These are phyloP conservation scores for Thinopyrum elongatum DNA, from an alignment of 176 grass and related monocot genomes.

Conservation along the genomic window DNA sequence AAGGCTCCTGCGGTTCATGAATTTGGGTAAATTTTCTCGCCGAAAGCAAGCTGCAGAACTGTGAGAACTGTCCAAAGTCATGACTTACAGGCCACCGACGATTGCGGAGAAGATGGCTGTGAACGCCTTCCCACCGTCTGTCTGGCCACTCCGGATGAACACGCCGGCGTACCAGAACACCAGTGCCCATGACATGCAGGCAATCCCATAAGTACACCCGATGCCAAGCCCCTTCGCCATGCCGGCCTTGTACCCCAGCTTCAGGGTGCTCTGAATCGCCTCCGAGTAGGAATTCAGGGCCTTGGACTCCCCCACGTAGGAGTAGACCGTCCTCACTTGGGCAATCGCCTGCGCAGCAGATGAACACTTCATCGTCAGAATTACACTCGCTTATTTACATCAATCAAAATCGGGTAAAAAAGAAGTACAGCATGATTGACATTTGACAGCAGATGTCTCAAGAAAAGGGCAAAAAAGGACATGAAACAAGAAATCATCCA, in stretches of 20 bases:
- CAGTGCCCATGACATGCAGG: slow-evolving; percentile 91
- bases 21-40: background rate
- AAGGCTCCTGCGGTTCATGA: slow-evolving; percentile 56
- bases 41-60: background rate
- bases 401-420: background rate
- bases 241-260: slow-evolving; percentile 85
- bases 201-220: slow-evolving; percentile 86
- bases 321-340: slow-evolving; percentile 81
- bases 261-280: slow-evolving; percentile 71
- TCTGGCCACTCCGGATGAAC: slow-evolving; percentile 76
- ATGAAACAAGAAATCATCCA: slow-evolving; percentile 24
- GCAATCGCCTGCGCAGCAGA: slow-evolving; percentile 57
- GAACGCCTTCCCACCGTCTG: slow-evolving; percentile 86
- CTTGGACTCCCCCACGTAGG: slow-evolving; percentile 80
- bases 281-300: slow-evolving; percentile 74
- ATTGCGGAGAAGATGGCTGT: slow-evolving; percentile 90
- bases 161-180: slow-evolving; percentile 90
- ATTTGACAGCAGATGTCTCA: slow-evolving; percentile 13
- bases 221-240: slow-evolving; percentile 89
- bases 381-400: background rate
- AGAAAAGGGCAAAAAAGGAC: slow-evolving; percentile 40
- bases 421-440: slow-evolving; percentile 24
- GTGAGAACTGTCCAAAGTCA: background rate
- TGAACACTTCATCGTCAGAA: slow-evolving; percentile 31
- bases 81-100: slow-evolving; percentile 75